Evolutionary conservation across 2,329 filamentous ascomycete species (phyloP).

Genomic region (Truncatella angustata): DNA sequence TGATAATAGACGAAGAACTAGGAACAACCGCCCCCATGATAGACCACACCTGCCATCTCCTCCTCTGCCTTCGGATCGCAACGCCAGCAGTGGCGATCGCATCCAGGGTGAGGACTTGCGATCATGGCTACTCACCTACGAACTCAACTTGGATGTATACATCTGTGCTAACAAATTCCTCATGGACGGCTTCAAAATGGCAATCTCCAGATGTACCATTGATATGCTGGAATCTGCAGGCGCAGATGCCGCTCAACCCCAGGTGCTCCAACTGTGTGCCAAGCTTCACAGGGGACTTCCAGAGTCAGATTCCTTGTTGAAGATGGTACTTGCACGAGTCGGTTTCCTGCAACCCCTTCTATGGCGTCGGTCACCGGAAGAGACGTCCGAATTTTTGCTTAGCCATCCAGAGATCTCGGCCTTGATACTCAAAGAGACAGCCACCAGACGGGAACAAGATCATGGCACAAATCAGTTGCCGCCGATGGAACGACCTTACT

Average conservation of each 20-base stretch:
- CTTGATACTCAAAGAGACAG: constrained; percentile 47
- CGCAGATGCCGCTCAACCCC: constrained; percentile 38
- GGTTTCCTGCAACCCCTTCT: constrained; percentile 45
- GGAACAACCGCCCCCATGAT: not conserved
- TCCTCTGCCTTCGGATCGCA: not conserved
- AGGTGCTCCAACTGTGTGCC: constrained; percentile 41
- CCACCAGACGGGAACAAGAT: constrained; percentile 40
- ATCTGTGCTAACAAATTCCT: constrained; percentile 47
- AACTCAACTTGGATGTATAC: constrained; percentile 48
- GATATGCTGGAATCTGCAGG: constrained; percentile 46
- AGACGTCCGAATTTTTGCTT: constrained; percentile 41
- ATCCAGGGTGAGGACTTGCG: constrained; percentile 43
- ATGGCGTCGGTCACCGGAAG: constrained; percentile 39
- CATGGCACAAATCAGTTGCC: constrained; percentile 34
- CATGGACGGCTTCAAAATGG: constrained; percentile 42
- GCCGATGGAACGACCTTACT: constrained; percentile 39
- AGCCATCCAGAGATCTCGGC: constrained; percentile 44
- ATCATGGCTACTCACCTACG: constrained; percentile 46
- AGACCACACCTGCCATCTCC: not conserved
- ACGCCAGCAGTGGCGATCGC: constrained; percentile 23
- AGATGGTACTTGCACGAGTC: constrained; percentile 47
- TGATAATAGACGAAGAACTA: not conserved
- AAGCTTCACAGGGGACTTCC: constrained; percentile 43
- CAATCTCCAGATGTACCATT: constrained; percentile 39
- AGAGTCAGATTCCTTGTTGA: constrained; percentile 40